Base-by-base conservation (phyloP, 2,329 filamentous ascomycete species). In the Claviceps purpurea region DNA sequence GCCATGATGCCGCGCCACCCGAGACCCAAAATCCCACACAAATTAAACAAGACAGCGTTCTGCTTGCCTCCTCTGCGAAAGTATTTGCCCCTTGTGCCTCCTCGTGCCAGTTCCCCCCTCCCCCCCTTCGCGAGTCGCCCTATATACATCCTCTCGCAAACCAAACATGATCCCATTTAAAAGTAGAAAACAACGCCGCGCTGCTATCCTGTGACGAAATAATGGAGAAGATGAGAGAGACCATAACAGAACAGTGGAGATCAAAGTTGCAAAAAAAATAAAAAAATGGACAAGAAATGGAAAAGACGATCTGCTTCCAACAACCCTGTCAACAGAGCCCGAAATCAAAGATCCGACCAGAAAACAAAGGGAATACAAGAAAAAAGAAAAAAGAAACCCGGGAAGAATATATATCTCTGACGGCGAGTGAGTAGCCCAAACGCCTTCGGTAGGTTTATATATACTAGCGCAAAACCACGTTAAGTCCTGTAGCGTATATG, bases 171-270 rank as follows among this genome's bases (percentile, higher is more conserved):
- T 34, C 30, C 30, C 30, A 34, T 34, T 30, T 10, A 1, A 11
- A 30, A 30, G 8, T 10, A 30, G 1, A 11, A 10, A 4, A 30
- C 10, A 56, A 59, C 58, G 58, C 58, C 58, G 53, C 57, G 58
- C 58, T 59, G 52, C 56, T 58, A 55, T 51, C 55, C 51, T 53
- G 54, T 55, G 51, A 56, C 52, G 55, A 48, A 52, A 45, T 45
- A 56, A 7, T 44, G 13, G 14, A 24, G 22, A 18, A 44, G 42
- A 24, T 11, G 20, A 24, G 20, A 13, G 24, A 44, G 13, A 44
- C n/a, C 1, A 8, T 14, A 13, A 44, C 16, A n/a, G 24, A 46
- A 50, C 49, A 47, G 50, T 50, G 30, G 30, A 45, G 40, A 48
- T 50, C 52, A 37, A 38, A 46, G 50, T 46, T 38, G 41, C 55